These are phyloP conservation scores for Murraya paniculata DNA, from an alignment of 345 rosid species.

Conservation along the genomic window DNA sequence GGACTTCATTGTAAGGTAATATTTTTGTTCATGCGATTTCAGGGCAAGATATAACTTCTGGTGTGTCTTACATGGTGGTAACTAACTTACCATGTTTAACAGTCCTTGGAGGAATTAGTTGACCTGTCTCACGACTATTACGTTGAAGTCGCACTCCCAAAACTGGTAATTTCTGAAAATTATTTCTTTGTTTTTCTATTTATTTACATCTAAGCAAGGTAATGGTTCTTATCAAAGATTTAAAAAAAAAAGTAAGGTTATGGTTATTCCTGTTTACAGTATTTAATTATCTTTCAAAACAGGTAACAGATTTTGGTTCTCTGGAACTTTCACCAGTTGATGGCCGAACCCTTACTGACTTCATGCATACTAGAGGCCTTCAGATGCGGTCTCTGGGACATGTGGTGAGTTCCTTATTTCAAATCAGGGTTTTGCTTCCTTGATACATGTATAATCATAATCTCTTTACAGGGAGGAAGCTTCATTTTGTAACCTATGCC, in stretches of 20 bases:
- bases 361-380: slow-evolving; percentile 99
- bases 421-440: slow-evolving; percentile 17
- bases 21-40: slow-evolving; percentile 13
- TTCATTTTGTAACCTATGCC: neutral
- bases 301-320: slow-evolving; percentile 99
- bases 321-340: slow-evolving; percentile 98
- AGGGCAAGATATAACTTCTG: slow-evolving; percentile 12
- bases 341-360: slow-evolving; percentile 97
- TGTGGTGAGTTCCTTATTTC: slow-evolving; percentile 61
- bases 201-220: slow-evolving; percentile 15
- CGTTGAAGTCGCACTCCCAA: slow-evolving; percentile 88
- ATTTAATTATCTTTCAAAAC: slow-evolving; percentile 24
- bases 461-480: neutral
- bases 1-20: slow-evolving; percentile 92
- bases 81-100: slow-evolving; percentile 35
- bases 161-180: slow-evolving; percentile 57
- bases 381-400: slow-evolving; percentile 91
- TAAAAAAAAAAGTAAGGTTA: neutral
- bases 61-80: slow-evolving; percentile 14
- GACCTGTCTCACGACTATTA: slow-evolving; percentile 82
- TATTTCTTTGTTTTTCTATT: slow-evolving; percentile 3
- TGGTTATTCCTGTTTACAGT: slow-evolving; percentile 13
- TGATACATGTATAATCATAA: neutral
- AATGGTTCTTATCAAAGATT: neutral
- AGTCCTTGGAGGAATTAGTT: slow-evolving; percentile 84